Percentiles rank a stretch among this genome's conserved stretches.
Conservation (phyloP, 192 early-diverging fungal genomes). For the Dissophora globulifera region DNA sequence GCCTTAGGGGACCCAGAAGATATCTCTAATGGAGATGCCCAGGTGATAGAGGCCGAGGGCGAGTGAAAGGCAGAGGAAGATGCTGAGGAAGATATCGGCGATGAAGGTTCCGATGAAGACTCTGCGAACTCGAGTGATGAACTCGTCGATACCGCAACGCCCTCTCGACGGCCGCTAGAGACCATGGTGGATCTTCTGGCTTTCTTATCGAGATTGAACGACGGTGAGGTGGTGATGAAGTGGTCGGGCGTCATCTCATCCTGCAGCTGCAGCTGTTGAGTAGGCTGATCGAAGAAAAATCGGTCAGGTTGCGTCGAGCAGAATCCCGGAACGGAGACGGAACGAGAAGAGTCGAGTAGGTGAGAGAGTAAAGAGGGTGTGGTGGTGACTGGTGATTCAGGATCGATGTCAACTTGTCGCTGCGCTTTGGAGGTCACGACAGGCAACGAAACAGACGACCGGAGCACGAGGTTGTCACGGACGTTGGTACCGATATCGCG, state of each 20-base stretch:
- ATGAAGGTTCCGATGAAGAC: background rate
- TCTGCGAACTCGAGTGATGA: background rate
- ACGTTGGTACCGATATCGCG: background rate
- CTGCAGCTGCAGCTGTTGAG: conserved; percentile 11
- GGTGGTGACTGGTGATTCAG: no score
- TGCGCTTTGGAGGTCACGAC: background rate
- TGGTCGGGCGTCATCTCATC: background rate
- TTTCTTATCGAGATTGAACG: background rate
- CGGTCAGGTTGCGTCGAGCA: conserved; percentile 8
- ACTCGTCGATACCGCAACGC: background rate
- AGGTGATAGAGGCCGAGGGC: conserved; percentile 25
- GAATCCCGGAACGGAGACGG: background rate
- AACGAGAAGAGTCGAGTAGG: no score
- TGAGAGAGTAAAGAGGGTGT: no score
- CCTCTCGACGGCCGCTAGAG: background rate
- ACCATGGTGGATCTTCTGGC: background rate
- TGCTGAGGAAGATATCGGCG: background rate
- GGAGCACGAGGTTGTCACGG: conserved; percentile 8
- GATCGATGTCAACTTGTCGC: no score
- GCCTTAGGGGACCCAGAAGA: background rate
- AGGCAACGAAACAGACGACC: background rate
- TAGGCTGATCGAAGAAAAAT: conserved; percentile 16
- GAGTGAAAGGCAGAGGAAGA: conserved; percentile 15
- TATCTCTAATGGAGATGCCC: conserved; percentile 17
- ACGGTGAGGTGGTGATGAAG: background rate